Percentiles rank a stretch among this genome's conserved stretches.
These are phyloP conservation scores for Pigoraptor vietnamica DNA, from an alignment of 78 protist species.

Conservation along the genomic window DNA sequence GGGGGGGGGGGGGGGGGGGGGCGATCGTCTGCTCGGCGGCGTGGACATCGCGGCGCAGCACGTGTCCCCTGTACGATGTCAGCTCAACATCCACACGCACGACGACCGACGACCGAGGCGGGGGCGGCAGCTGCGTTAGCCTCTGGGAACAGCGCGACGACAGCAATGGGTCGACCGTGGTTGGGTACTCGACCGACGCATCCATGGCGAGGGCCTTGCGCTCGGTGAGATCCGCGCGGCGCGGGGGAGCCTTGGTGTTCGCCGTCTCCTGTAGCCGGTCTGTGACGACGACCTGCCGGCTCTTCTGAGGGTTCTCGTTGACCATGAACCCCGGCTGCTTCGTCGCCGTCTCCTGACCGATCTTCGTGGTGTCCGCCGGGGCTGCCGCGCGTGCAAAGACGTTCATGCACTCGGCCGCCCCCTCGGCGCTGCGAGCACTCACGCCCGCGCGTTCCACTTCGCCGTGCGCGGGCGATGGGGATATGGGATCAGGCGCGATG, in stretches of 20 bases:
- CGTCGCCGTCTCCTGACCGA: neutral
- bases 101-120: neutral
- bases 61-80: neutral
- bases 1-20: too few relatives aligned
- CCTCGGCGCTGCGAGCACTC: too few relatives aligned
- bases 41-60: neutral
- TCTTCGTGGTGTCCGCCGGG: neutral
- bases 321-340: neutral
- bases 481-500: too few relatives aligned
- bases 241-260: neutral
- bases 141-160: neutral
- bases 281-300: neutral
- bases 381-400: neutral
- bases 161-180: neutral
- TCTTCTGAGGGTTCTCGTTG: neutral
- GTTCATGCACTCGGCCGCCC: too few relatives aligned
- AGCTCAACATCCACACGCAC: neutral
- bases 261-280: neutral
- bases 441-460: too few relatives aligned
- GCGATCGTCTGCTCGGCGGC: neutral
- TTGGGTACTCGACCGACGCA: neutral
- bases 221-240: neutral
- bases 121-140: neutral
- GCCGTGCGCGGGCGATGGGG: too few relatives aligned
- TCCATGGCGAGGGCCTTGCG: neutral